Conservation (phyloP, 2,329 filamentous ascomycete species). For the Paecilomyces formosus region DNA sequence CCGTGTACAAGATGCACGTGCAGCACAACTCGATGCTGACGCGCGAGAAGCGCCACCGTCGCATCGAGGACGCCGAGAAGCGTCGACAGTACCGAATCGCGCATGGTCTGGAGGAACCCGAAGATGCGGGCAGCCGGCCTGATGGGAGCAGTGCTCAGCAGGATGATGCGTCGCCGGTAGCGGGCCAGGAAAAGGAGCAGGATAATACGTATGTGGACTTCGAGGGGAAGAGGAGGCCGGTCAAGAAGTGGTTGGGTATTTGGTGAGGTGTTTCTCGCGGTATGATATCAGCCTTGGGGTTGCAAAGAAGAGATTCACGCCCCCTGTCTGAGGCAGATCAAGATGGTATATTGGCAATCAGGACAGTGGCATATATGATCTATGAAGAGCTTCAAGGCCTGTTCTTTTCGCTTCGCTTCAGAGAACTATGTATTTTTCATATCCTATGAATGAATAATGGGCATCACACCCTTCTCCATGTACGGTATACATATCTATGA, state of each 20-base stretch:
- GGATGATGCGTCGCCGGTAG: constrained; percentile 30
- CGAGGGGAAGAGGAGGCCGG: constrained; percentile 41
- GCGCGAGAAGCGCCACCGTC: constrained; percentile 62
- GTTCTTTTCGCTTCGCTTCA: background rate
- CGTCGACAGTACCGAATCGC: constrained; percentile 76
- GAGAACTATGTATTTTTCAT: background rate
- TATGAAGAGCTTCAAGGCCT: too few relatives aligned
- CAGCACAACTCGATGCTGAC: constrained; percentile 62
- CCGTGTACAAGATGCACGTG: constrained; percentile 71
- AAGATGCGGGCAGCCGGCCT: constrained; percentile 26
- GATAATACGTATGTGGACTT: constrained; percentile 24
- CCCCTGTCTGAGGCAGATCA: too few relatives aligned
- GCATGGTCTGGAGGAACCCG: constrained; percentile 63
- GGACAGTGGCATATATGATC: too few relatives aligned
- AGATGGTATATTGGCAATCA: too few relatives aligned
- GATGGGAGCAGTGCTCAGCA: constrained; percentile 22
- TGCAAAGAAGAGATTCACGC: too few relatives aligned
- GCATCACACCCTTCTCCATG: background rate
- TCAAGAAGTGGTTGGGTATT: constrained; percentile 80
- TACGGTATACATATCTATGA: background rate
- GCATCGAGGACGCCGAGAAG: constrained; percentile 82
- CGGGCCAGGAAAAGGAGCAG: constrained; percentile 12
- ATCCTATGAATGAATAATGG: background rate
- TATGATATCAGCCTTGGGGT: background rate
- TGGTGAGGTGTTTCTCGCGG: constrained; percentile 46